These are phyloP conservation scores for Candida verbasci DNA, from an alignment of 805 yeast genomes.

Conservation along the genomic window DNA sequence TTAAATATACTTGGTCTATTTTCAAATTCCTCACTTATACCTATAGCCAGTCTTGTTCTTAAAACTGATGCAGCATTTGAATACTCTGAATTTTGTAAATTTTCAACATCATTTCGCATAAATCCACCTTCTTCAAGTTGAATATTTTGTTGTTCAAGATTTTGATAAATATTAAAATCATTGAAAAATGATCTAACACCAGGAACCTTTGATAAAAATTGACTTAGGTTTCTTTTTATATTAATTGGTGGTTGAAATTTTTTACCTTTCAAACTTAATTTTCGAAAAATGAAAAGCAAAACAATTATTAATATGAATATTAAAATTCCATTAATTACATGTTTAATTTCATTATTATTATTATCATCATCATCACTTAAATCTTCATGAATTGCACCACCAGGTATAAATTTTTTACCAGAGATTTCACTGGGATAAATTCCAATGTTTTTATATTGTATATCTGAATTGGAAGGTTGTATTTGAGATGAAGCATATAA, in stretches of 20 bases:
- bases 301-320: slow-evolving; percentile 15
- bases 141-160: slow-evolving; percentile 6
- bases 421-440: slow-evolving; percentile 38
- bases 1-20: background rate
- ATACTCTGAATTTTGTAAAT: background rate
- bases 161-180: background rate
- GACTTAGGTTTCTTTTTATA: slow-evolving; percentile 10
- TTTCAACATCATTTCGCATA: background rate
- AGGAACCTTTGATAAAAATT: slow-evolving; percentile 19
- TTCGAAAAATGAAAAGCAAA: slow-evolving; percentile 11
- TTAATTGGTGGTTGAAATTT: slow-evolving; percentile 11
- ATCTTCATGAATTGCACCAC: slow-evolving; percentile 13
- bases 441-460: slow-evolving; percentile 25
- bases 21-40: background rate
- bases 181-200: slow-evolving; percentile 9
- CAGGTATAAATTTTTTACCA: slow-evolving; percentile 27
- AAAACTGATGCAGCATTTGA: slow-evolving; percentile 18
- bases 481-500: slow-evolving; percentile 76
- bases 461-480: slow-evolving; percentile 7
- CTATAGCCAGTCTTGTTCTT: slow-evolving; percentile 33
- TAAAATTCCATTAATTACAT: slow-evolving; percentile 14
- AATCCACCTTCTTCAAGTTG: slow-evolving; percentile 9
- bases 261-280: slow-evolving; percentile 10
- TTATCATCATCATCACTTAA: slow-evolving; percentile 11
- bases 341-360: slow-evolving; percentile 1